These are phyloP conservation scores for Calocybe indica DNA, from an alignment of 768 basidiomycete genomes.

Conservation along the genomic window DNA sequence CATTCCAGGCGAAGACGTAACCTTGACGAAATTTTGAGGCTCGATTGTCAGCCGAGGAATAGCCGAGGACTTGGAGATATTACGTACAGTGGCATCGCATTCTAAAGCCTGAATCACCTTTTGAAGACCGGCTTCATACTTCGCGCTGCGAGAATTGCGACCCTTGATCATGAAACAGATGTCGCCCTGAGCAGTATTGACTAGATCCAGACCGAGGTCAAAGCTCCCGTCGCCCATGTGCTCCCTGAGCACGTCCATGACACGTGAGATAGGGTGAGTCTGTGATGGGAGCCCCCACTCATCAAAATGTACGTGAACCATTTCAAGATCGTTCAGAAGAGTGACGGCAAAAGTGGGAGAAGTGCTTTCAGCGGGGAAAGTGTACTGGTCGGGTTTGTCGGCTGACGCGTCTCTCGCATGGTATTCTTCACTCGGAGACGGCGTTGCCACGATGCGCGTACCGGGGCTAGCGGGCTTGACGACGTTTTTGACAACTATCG, in stretches of 20 bases:
- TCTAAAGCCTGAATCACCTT: background rate
- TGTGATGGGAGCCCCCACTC: background rate
- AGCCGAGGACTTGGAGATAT: too few relatives aligned
- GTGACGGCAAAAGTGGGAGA: slow-evolving; percentile 3
- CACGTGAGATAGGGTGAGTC: background rate
- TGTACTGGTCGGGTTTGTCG: background rate
- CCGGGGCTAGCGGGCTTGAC: slow-evolving; percentile 5
- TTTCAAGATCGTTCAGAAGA: slow-evolving; percentile 4
- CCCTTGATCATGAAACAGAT: slow-evolving; percentile 1
- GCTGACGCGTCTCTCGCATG: background rate
- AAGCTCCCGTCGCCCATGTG: background rate
- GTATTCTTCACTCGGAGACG: background rate
- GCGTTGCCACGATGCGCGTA: background rate
- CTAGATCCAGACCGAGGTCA: slow-evolving; percentile 1
- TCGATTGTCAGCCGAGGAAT: too few relatives aligned
- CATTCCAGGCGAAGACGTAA: background rate
- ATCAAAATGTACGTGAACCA: slow-evolving; percentile 1
- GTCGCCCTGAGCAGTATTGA: slow-evolving; percentile 4
- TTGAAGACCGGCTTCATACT: too few relatives aligned
- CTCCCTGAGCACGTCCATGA: background rate
- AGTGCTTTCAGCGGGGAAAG: background rate
- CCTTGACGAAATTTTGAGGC: background rate
- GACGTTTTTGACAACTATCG: slow-evolving; percentile 6
- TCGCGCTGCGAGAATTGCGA: background rate
- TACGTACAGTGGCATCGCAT: background rate